phyloP scores from a whole-genome alignment of 306 rosid species.

The Castanopsis chinensis region DNA sequence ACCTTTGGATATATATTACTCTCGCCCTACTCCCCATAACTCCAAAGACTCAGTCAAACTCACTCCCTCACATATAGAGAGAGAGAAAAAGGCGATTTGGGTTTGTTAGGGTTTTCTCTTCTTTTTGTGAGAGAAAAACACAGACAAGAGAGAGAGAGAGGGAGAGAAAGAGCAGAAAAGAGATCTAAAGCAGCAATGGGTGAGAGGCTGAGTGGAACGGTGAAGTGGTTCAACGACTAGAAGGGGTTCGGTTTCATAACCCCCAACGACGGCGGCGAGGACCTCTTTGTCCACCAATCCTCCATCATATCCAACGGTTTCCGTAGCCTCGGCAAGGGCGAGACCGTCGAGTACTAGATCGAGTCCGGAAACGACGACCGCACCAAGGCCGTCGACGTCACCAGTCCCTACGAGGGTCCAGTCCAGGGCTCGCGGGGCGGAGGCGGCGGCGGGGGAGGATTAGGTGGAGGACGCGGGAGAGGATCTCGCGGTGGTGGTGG shows the following conservation, averaged over 20 bases:
- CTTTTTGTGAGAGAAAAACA: background rate
- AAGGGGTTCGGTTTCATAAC: constrained; percentile 92
- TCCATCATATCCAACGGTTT: constrained; percentile 75
- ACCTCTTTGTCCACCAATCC: constrained; percentile 82
- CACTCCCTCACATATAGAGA: background rate
- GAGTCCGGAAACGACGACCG: constrained; percentile 63
- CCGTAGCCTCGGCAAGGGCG: constrained; percentile 76
- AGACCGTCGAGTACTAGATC: constrained; percentile 66
- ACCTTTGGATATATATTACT: background rate
- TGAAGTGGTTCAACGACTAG: constrained; percentile 88
- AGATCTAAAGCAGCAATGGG: constrained; percentile 35
- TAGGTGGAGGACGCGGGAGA: constrained; percentile 27
- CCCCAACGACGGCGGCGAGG: constrained; percentile 73
- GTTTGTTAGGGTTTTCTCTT: constrained; percentile 6
- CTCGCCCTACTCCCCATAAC: background rate
- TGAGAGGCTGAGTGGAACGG: constrained; percentile 57
- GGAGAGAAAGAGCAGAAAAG: too few species aligned
- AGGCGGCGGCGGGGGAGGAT: constrained; percentile 32
- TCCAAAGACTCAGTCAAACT: background rate
- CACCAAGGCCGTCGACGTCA: constrained; percentile 82
- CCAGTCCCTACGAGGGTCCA: constrained; percentile 52
- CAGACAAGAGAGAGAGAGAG: too few species aligned
- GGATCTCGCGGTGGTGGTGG: constrained; percentile 20
- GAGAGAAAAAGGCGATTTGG: constrained; percentile 9
- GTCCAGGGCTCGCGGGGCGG: constrained; percentile 75